Evolutionary conservation across 768 basidiomycete species (phyloP).

Genomic region (Mycena chlorophos): DNA sequence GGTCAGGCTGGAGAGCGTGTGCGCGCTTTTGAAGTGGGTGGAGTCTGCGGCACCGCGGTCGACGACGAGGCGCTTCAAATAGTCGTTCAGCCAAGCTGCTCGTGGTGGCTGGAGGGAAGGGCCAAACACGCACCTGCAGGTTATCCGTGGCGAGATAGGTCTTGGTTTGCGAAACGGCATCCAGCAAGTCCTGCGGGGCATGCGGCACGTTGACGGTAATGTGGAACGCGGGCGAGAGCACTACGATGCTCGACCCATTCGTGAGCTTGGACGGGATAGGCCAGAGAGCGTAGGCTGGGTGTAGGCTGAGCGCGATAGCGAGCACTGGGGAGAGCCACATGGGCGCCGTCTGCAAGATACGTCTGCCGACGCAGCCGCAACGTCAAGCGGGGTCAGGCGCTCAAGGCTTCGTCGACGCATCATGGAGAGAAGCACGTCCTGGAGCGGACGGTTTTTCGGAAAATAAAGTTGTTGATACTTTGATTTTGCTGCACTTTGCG

Average conservation of each 20-base stretch:
- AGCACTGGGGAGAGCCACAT: too few species aligned
- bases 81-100: not conserved
- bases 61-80: constrained; percentile 45
- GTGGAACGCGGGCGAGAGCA: constrained; percentile 51
- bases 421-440: too few species aligned
- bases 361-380: too few species aligned
- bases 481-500: too few species aligned
- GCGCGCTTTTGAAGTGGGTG: constrained; percentile 37
- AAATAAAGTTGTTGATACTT: too few species aligned
- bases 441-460: too few species aligned
- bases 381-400: too few species aligned
- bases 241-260: constrained; percentile 43
- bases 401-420: too few species aligned
- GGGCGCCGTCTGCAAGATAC: too few species aligned
- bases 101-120: not conserved
- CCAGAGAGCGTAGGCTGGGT: too few species aligned
- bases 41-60: constrained; percentile 57
- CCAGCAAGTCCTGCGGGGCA: constrained; percentile 55
- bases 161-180: constrained; percentile 55
- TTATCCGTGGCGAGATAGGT: constrained; percentile 49
- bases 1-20: constrained; percentile 42
- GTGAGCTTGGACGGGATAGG: constrained; percentile 49
- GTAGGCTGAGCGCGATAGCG: too few species aligned
- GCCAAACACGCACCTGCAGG: constrained; percentile 34
- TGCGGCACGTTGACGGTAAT: constrained; percentile 47